phyloP scores from a whole-genome alignment of 1,284 basidiomycete species.

The Ustilago cynodontis region DNA sequence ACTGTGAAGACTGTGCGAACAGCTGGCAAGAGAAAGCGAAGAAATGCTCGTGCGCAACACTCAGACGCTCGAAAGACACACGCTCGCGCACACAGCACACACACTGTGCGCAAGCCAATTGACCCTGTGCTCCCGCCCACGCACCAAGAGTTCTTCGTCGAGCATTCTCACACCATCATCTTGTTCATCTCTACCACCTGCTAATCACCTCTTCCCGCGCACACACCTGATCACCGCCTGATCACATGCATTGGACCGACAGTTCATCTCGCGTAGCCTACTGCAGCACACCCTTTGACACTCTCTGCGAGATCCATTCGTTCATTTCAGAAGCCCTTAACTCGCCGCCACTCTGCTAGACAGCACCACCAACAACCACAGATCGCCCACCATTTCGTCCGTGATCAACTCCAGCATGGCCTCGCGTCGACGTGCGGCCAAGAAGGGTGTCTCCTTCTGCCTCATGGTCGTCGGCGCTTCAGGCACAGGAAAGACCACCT shows the following conservation, averaged over 20 bases:
- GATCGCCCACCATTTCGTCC: conserved; percentile 39
- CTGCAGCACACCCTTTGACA: background rate
- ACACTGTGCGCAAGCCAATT: too few relatives aligned
- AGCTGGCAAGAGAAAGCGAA: background rate
- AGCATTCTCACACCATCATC: conserved; percentile 11
- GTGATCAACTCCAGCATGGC: conserved; percentile 54
- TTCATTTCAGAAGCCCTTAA: conserved; percentile 1
- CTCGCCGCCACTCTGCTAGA: background rate
- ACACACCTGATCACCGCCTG: background rate
- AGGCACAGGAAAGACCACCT: conserved; percentile 69
- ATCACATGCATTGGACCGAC: background rate
- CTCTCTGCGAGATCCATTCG: background rate
- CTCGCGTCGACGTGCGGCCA: conserved; percentile 65
- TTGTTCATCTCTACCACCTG: conserved; percentile 1
- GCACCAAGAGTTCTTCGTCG: background rate
- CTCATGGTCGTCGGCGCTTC: conserved; percentile 70
- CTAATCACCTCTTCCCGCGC: background rate
- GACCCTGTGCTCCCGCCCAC: background rate
- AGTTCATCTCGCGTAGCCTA: background rate
- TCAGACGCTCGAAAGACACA: conserved; percentile 21
- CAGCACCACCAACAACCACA: background rate
- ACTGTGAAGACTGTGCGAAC: background rate
- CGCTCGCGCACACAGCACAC: conserved; percentile 5
- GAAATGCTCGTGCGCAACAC: conserved; percentile 48
- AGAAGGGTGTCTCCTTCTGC: conserved; percentile 70